A percentile compares a stretch with the other conserved stretches of the same genome.
Evolutionary conservation across 2,329 filamentous ascomycete genomes (phyloP).

Genomic region (Cercospora berteroae): DNA sequence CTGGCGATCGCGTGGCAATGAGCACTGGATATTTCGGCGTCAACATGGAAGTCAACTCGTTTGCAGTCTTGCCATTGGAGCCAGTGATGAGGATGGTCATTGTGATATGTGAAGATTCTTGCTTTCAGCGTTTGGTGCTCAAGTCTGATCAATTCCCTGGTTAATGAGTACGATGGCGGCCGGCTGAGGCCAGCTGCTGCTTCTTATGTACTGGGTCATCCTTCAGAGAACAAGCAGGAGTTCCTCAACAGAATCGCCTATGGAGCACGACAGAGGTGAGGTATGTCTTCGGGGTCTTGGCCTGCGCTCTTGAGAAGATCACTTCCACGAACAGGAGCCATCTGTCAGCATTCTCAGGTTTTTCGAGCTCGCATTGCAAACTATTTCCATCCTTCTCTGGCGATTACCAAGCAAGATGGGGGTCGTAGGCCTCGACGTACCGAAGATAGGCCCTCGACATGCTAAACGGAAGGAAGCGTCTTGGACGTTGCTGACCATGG

Average conservation of each 20-base stretch:
- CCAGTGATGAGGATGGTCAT: constrained; percentile 28
- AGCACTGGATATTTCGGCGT: constrained; percentile 12
- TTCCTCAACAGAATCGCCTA: background rate
- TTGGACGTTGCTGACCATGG: background rate
- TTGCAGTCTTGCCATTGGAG: constrained; percentile 22
- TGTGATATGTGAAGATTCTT: background rate
- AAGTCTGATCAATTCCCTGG: background rate
- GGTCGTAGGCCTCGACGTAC: background rate
- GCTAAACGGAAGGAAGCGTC: background rate
- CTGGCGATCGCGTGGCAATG: constrained; percentile 13
- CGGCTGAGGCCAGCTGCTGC: background rate
- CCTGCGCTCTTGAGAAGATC: background rate
- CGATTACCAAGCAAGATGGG: background rate
- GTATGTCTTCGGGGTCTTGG: background rate
- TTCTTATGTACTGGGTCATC: background rate
- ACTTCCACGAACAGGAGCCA: background rate
- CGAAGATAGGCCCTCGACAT: background rate
- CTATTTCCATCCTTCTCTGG: background rate
- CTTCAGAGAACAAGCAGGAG: background rate
- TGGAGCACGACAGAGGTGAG: background rate
- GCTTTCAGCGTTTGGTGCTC: background rate
- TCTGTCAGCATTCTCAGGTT: background rate
- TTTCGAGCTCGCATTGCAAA: background rate
- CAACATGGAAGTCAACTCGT: constrained; percentile 12
- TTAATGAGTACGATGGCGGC: background rate